Evolutionary conservation across 139 green algal species (phyloP).

Genomic region (Monoraphidium neglectum): DNA sequence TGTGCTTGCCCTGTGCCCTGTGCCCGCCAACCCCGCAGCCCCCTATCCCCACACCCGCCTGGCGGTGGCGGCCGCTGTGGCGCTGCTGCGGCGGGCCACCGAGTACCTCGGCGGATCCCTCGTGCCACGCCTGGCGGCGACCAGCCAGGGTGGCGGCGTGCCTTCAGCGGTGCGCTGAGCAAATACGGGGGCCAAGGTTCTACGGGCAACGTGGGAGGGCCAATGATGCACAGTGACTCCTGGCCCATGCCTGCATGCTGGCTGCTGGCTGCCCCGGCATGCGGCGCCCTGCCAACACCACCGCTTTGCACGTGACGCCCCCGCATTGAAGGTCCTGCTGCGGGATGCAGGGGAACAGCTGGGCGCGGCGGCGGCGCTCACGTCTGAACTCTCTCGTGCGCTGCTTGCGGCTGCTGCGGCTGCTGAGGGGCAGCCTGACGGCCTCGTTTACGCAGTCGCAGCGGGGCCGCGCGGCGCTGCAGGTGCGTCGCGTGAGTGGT

Average conservation of each 20-base stretch:
- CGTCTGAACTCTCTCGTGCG: conserved; percentile 42
- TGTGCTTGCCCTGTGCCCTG: too few species aligned
- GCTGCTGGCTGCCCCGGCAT: neutral
- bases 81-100: conserved; percentile 32
- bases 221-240: neutral
- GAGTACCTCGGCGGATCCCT: conserved; percentile 27
- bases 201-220: neutral
- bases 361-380: conserved; percentile 33
- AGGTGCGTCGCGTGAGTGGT: neutral
- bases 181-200: neutral
- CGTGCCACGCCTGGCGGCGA: neutral
- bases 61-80: conserved; percentile 26
- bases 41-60: conserved; percentile 33
- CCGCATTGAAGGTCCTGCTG: conserved; percentile 22
- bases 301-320: neutral
- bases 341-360: conserved; percentile 27
- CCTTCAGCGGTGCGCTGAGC: neutral
- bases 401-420: conserved; percentile 19
- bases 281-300: neutral
- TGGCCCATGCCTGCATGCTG: neutral
- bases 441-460: conserved; percentile 33
- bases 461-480: conserved; percentile 13
- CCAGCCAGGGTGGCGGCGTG: neutral
- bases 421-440: conserved; percentile 19
- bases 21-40: conserved; percentile 14